A percentile compares a stretch with the other conserved stretches of the same genome.
phyloP scores from a whole-genome alignment of 331 rosid species.

The Telfairia occidentalis region DNA sequence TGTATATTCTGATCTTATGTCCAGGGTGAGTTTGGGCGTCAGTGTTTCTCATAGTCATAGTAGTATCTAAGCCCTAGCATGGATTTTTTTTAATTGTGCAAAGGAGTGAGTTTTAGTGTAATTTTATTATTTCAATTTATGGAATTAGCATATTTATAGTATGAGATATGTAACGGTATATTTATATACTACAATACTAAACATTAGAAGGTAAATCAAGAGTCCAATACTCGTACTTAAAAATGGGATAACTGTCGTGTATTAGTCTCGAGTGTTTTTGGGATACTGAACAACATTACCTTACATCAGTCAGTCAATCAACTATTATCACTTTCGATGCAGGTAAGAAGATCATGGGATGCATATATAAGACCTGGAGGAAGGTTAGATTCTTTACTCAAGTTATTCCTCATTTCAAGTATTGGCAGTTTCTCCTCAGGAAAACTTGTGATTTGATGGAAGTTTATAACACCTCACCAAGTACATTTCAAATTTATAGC shows the following conservation, averaged over 20 bases:
- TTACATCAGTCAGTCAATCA: background rate
- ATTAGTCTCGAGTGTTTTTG: background rate
- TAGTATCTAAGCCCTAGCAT: background rate
- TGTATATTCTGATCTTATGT: background rate
- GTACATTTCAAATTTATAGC: background rate
- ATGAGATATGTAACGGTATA: background rate
- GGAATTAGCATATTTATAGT: background rate
- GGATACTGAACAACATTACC: background rate
- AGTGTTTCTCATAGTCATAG: background rate
- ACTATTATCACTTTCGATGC: constrained; percentile 15
- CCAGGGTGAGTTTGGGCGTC: background rate
- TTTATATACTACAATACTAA: background rate
- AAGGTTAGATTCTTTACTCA: constrained; percentile 35
- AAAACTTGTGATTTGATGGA: background rate
- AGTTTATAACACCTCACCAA: background rate
- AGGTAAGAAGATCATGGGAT: constrained; percentile 98
- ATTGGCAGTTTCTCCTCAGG: background rate
- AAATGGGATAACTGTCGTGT: background rate
- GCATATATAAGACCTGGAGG: constrained; percentile 82
- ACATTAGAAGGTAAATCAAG: background rate
- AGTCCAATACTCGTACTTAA: background rate
- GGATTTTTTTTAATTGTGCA: background rate
- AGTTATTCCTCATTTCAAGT: background rate
- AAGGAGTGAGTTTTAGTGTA: background rate
- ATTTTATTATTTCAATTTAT: background rate